These are phyloP conservation scores for Begonia peltatifolia DNA, from an alignment of 306 rosid species.

Conservation along the genomic window DNA sequence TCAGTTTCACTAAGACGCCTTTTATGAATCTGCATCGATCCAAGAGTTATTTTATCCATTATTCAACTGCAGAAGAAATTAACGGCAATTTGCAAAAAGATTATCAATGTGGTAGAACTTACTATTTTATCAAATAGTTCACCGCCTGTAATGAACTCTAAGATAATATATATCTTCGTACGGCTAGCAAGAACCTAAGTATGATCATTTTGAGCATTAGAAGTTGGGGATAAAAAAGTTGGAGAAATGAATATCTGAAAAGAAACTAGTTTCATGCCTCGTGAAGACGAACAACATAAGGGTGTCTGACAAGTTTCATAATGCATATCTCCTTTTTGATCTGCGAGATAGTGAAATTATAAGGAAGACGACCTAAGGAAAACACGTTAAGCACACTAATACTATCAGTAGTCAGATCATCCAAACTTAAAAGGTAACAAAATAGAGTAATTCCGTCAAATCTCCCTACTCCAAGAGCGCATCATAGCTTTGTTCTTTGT, in stretches of 20 bases:
- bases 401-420: too few species aligned
- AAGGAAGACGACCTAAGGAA: not conserved
- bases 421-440: too few species aligned
- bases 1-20: constrained; percentile 78
- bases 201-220: constrained; percentile 11
- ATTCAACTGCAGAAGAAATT: not conserved
- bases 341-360: constrained; percentile 22
- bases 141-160: constrained; percentile 94
- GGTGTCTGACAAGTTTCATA: constrained; percentile 91
- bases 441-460: too few species aligned
- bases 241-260: not conserved
- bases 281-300: constrained; percentile 64
- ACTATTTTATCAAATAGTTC: constrained; percentile 91
- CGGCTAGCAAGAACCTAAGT: constrained; percentile 79
- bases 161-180: constrained; percentile 72
- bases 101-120: constrained; percentile 19
- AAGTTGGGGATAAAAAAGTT: not conserved
- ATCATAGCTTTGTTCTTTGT: too few species aligned
- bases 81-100: not conserved
- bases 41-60: not conserved
- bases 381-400: too few species aligned
- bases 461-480: too few species aligned
- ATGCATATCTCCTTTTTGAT: constrained; percentile 83
- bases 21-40: constrained; percentile 47
- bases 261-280: constrained; percentile 40